These are phyloP conservation scores for Fusarium ambrosium DNA, from an alignment of 2,329 filamentous ascomycete genomes.

Conservation along the genomic window DNA sequence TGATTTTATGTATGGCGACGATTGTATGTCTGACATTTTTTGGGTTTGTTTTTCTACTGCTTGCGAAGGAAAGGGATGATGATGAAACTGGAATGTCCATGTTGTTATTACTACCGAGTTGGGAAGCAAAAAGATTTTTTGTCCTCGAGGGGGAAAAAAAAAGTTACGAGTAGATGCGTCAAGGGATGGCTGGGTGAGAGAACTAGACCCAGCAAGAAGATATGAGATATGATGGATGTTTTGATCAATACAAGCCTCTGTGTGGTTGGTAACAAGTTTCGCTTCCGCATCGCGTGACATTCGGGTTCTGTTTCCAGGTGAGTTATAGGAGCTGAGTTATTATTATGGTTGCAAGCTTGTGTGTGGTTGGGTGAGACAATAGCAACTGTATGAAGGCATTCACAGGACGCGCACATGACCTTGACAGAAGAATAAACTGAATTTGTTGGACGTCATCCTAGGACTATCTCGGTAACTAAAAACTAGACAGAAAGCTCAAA, in stretches of 20 bases:
- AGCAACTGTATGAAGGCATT: constrained; percentile 26
- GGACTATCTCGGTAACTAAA: constrained; percentile 12
- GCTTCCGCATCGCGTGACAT: background rate
- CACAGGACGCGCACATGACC: constrained; percentile 10
- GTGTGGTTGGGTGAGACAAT: constrained; percentile 21
- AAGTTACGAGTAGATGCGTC: constrained; percentile 26
- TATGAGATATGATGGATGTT: constrained; percentile 9
- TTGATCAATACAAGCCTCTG: constrained; percentile 6
- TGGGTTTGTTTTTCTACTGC: background rate
- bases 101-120: constrained; percentile 11
- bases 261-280: background rate
- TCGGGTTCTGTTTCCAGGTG: background rate
- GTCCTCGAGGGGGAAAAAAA: constrained; percentile 16
- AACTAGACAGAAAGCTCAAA: constrained; percentile 10
- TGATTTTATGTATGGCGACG: constrained; percentile 19
- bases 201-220: constrained; percentile 12
- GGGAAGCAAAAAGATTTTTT: constrained; percentile 3
- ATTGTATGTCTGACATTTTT: constrained; percentile 9
- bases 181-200: background rate
- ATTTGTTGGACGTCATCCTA: constrained; percentile 17
- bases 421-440: background rate
- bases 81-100: constrained; percentile 28
- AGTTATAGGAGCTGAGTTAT: background rate
- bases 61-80: constrained; percentile 29
- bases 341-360: background rate